Conservation (phyloP, 2,329 filamentous ascomycete genomes). For the Rhinocladiella similis region DNA sequence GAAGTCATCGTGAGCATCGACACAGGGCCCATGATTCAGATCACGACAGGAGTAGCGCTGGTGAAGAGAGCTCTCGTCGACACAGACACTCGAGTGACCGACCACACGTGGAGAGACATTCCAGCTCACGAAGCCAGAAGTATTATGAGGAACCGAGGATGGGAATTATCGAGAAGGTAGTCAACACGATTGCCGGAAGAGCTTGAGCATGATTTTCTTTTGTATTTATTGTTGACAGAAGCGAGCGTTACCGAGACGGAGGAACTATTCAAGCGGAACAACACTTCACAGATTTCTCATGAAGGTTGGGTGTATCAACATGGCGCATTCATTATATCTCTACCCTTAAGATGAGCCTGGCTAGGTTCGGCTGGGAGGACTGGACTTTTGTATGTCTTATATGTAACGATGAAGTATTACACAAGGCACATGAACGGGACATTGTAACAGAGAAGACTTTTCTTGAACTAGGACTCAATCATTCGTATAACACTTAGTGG, state of each 20-base stretch:
- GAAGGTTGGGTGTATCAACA: not conserved
- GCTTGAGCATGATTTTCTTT: constrained; percentile 12
- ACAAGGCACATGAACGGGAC: not conserved
- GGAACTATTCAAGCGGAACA: not conserved
- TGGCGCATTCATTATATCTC: not conserved
- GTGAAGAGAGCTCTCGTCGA: constrained; percentile 2
- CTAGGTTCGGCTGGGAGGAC: not conserved
- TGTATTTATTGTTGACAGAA: not conserved
- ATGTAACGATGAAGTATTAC: not conserved
- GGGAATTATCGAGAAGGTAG: constrained; percentile 12
- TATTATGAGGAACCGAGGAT: constrained; percentile 12
- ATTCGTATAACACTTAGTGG: too few species aligned
- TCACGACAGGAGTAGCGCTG: constrained; percentile 1
- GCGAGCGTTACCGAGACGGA: not conserved
- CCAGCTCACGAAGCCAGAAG: constrained; percentile 10
- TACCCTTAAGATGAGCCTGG: not conserved
- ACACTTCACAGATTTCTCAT: not conserved
- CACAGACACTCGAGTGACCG: constrained; percentile 1
- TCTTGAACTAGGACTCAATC: not conserved
- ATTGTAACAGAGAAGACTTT: not conserved
- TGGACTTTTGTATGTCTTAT: constrained; percentile 4
- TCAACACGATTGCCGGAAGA: constrained; percentile 17
- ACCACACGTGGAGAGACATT: constrained; percentile 5
- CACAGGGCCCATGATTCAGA: constrained; percentile 1
- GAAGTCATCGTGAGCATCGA: constrained; percentile 8